These are phyloP conservation scores for Wakefieldia striispora DNA, from an alignment of 768 basidiomycete species.

Conservation along the genomic window DNA sequence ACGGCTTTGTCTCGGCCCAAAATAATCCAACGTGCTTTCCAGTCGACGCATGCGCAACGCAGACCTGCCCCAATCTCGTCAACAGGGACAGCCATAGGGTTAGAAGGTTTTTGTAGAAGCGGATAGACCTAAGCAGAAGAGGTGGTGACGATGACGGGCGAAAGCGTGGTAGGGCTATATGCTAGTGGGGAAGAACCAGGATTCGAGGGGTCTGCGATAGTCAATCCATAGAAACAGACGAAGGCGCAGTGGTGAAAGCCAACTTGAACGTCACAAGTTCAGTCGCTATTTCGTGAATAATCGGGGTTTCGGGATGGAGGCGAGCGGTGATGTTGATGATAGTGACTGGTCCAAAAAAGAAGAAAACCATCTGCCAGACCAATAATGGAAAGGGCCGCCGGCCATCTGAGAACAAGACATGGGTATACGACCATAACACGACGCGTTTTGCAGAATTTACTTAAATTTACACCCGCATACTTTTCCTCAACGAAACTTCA, in stretches of 20 bases:
- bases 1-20: slow-evolving; percentile 91
- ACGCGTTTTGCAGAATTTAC: too few species aligned
- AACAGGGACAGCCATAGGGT: slow-evolving; percentile 62
- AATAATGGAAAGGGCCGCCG: too few species aligned
- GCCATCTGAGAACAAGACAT: too few species aligned
- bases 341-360: too few species aligned
- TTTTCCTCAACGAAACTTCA: too few species aligned
- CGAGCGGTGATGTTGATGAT: slow-evolving; percentile 63
- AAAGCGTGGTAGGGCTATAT: slow-evolving; percentile 40
- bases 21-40: slow-evolving; percentile 68
- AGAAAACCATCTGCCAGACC: too few species aligned
- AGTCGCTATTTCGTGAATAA: slow-evolving; percentile 76
- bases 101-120: slow-evolving; percentile 67
- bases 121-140: slow-evolving; percentile 77
- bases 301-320: slow-evolving; percentile 85
- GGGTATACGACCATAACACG: too few species aligned
- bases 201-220: slow-evolving; percentile 18
- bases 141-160: slow-evolving; percentile 87
- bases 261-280: slow-evolving; percentile 95
- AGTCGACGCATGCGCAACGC: slow-evolving; percentile 83
- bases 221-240: slow-evolving; percentile 23
- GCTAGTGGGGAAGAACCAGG: background rate
- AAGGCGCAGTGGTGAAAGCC: slow-evolving; percentile 60
- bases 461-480: too few species aligned
- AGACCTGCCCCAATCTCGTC: slow-evolving; percentile 86